phyloP scores from a whole-genome alignment of 768 basidiomycete genomes.

The Crucibulum laeve region DNA sequence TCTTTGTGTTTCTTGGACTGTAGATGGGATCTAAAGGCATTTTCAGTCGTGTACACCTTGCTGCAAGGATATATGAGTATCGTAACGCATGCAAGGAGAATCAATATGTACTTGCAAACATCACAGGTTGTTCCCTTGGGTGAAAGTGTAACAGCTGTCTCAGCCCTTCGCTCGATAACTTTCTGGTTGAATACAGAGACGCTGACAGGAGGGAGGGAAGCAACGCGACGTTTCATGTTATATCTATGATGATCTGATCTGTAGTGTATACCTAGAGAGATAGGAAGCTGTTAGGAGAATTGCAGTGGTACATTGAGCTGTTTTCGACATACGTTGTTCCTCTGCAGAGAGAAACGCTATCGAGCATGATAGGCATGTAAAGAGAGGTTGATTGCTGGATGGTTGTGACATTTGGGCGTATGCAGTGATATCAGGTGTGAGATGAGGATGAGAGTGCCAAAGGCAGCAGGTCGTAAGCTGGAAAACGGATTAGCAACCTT shows the following conservation, averaged over 20 bases:
- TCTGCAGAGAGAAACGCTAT: slow-evolving; percentile 82
- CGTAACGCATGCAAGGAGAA: slow-evolving; percentile 2
- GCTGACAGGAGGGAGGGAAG: slow-evolving; percentile 82
- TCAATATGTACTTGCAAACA: slow-evolving; percentile 69
- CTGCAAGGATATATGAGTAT: slow-evolving; percentile 32
- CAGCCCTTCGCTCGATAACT: slow-evolving; percentile 70
- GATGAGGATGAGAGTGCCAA: slow-evolving; percentile 1
- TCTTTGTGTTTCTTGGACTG: slow-evolving; percentile 89
- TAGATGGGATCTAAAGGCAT: slow-evolving; percentile 84
- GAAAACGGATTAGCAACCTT: too few species aligned
- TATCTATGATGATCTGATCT: slow-evolving; percentile 94
- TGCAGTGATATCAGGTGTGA: neutral
- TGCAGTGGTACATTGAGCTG: slow-evolving; percentile 1
- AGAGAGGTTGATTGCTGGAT: slow-evolving; percentile 35
- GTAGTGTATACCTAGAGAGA: slow-evolving; percentile 71
- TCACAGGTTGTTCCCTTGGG: slow-evolving; percentile 62
- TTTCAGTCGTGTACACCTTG: slow-evolving; percentile 86
- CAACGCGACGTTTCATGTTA: slow-evolving; percentile 96
- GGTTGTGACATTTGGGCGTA: slow-evolving; percentile 27
- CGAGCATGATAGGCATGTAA: slow-evolving; percentile 88
- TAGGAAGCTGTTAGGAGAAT: slow-evolving; percentile 1
- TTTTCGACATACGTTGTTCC: slow-evolving; percentile 62
- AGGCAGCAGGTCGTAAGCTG: too few species aligned
- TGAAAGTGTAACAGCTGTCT: slow-evolving; percentile 68
- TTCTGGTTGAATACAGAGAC: slow-evolving; percentile 81